Evolutionary conservation across 2,329 filamentous ascomycete genomes (phyloP).

Genomic region (Pleomassaria siparia): DNA sequence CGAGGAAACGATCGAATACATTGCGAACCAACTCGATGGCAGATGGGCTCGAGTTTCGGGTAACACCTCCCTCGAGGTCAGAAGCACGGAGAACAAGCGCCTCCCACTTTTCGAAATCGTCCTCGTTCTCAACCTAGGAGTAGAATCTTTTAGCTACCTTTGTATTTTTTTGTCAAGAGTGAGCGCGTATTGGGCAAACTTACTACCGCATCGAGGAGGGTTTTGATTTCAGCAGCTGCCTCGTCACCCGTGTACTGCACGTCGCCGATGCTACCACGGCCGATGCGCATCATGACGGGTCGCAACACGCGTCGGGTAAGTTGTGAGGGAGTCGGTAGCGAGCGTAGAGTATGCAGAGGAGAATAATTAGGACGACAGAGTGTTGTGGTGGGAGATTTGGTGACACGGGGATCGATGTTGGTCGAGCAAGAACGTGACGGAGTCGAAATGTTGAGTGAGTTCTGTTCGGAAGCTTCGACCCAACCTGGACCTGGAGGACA

Average conservation of each 20-base stretch:
- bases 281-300: conserved; percentile 28
- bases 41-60: conserved; percentile 93
- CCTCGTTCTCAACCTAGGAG: conserved; percentile 66
- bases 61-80: conserved; percentile 85
- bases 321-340: not conserved
- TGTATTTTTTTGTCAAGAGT: not conserved
- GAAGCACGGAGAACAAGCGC: conserved; percentile 83
- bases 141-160: not conserved
- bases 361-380: not conserved
- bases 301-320: not conserved
- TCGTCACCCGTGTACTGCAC: conserved; percentile 39
- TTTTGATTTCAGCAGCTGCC: conserved; percentile 65
- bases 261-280: conserved; percentile 33
- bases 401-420: no score
- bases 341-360: conserved; percentile 3
- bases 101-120: conserved; percentile 95
- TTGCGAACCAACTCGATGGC: conserved; percentile 85
- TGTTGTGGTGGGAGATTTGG: not conserved
- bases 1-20: conserved; percentile 88
- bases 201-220: conserved; percentile 77
- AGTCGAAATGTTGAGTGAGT: not conserved
- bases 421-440: not conserved
- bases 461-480: no score
- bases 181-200: conserved; percentile 38
- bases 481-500: no score